phyloP scores from a whole-genome alignment of 345 rosid genomes.

The Lenwebbia sp. region DNA sequence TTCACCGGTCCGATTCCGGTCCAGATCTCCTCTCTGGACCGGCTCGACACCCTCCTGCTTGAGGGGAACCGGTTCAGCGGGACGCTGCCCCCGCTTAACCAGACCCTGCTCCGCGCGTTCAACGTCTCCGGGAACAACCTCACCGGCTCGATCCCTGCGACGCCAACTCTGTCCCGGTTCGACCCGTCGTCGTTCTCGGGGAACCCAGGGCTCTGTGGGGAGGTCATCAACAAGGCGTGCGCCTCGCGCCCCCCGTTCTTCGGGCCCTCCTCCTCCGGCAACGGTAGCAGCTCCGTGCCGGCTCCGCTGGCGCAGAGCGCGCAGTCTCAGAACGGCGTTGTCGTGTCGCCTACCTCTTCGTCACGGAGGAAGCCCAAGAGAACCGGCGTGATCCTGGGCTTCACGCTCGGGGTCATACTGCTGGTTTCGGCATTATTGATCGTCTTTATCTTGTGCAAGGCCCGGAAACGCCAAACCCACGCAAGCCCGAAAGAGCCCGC shows the following conservation, averaged over 20 bases:
- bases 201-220: slow-evolving; percentile 80
- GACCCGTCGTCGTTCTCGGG: slow-evolving; percentile 38
- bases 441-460: slow-evolving; percentile 23
- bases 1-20: slow-evolving; percentile 58
- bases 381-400: slow-evolving; percentile 31
- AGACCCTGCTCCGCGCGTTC: slow-evolving; percentile 33
- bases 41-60: slow-evolving; percentile 49
- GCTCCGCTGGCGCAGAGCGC: slow-evolving; percentile 60
- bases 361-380: slow-evolving; percentile 23
- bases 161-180: slow-evolving; percentile 57
- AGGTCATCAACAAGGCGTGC: slow-evolving; percentile 56
- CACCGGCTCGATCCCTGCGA: slow-evolving; percentile 54
- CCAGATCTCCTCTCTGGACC: slow-evolving; percentile 29
- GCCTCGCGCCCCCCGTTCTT: slow-evolving; percentile 56
- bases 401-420: slow-evolving; percentile 32
- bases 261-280: slow-evolving; percentile 15
- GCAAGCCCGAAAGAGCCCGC: neutral
- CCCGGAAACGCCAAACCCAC: slow-evolving; percentile 7
- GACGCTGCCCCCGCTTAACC: slow-evolving; percentile 62
- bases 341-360: slow-evolving; percentile 27
- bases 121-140: slow-evolving; percentile 77
- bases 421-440: slow-evolving; percentile 31
- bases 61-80: slow-evolving; percentile 66
- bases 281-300: neutral
- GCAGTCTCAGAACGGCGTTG: slow-evolving; percentile 20